These are phyloP conservation scores for Blumeria hordei DNA, from an alignment of 2,329 filamentous ascomycete species.

Conservation along the genomic window DNA sequence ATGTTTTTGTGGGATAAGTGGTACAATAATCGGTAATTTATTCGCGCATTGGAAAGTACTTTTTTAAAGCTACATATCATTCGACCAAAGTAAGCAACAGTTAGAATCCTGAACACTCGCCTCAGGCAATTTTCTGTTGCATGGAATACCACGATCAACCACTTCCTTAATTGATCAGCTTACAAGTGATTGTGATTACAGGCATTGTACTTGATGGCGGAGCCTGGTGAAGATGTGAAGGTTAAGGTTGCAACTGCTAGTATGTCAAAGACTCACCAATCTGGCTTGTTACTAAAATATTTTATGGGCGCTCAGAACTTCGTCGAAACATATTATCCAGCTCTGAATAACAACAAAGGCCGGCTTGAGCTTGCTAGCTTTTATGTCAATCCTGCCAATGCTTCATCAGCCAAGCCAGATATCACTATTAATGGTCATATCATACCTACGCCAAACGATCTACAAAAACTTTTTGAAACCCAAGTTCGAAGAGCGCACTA, in stretches of 20 bases:
- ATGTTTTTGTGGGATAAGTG: no score
- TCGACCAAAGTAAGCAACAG: no score
- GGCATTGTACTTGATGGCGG: conserved; percentile 14
- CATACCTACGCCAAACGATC: conserved; percentile 34
- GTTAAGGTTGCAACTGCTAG: conserved; percentile 17
- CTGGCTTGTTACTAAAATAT: conserved; percentile 2
- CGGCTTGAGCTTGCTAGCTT: conserved; percentile 29
- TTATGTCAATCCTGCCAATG: conserved; percentile 37
- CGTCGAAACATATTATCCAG: conserved; percentile 48
- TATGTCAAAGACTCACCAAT: conserved; percentile 5
- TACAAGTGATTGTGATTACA: no score
- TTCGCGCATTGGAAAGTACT: no score
- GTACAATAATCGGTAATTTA: no score
- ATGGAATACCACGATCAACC: no score
- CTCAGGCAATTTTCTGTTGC: no score
- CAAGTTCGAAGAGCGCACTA: conserved; percentile 38
- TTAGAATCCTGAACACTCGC: no score
- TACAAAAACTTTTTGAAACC: conserved; percentile 42
- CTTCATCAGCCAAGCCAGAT: conserved; percentile 31
- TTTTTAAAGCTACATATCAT: no score
- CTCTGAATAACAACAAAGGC: conserved; percentile 35
- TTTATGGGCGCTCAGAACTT: conserved; percentile 43
- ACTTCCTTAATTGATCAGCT: no score
- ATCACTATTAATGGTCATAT: conserved; percentile 62
- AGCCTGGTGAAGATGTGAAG: conserved; percentile 22